Evolutionary conservation across 129 eudicot species (phyloP).

Genomic region (Helichrysum umbraculigerum): DNA sequence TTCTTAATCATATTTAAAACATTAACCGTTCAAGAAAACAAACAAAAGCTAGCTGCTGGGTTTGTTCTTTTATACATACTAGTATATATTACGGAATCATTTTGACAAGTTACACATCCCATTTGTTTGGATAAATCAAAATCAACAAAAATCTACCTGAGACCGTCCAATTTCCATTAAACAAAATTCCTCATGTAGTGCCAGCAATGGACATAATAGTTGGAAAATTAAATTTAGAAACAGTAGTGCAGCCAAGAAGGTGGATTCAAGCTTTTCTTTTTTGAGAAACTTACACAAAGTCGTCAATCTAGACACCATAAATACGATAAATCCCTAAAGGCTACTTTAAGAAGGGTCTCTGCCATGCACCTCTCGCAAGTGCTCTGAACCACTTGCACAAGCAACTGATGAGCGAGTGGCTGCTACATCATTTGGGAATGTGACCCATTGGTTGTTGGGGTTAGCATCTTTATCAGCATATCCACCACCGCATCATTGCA

Average conservation of each 20-base stretch:
- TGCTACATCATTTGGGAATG: slow-evolving; percentile 35
- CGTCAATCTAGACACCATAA: slow-evolving; percentile 94
- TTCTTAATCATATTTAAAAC: too few species aligned
- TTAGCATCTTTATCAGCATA: slow-evolving; percentile 30
- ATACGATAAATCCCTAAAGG: slow-evolving; percentile 73
- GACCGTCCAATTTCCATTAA: too few species aligned
- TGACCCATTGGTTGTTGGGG: slow-evolving; percentile 31
- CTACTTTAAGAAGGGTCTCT: slow-evolving; percentile 58
- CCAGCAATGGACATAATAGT: not conserved
- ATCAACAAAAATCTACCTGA: too few species aligned
- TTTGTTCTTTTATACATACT: too few species aligned
- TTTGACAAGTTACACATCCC: too few species aligned
- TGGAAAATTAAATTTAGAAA: not conserved
- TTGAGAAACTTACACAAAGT: slow-evolving; percentile 31
- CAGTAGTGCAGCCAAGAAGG: not conserved
- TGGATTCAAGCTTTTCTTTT: not conserved
- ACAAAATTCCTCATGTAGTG: too few species aligned
- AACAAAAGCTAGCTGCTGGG: too few species aligned
- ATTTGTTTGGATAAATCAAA: too few species aligned
- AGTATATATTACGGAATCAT: too few species aligned
- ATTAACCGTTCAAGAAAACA: too few species aligned
- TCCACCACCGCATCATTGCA: slow-evolving; percentile 55
- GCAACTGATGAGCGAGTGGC: slow-evolving; percentile 45
- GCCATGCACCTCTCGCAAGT: slow-evolving; percentile 39
- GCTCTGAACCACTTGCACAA: slow-evolving; percentile 53